phyloP scores from a whole-genome alignment of 1,284 basidiomycete species.

The Wallemia hederae region DNA sequence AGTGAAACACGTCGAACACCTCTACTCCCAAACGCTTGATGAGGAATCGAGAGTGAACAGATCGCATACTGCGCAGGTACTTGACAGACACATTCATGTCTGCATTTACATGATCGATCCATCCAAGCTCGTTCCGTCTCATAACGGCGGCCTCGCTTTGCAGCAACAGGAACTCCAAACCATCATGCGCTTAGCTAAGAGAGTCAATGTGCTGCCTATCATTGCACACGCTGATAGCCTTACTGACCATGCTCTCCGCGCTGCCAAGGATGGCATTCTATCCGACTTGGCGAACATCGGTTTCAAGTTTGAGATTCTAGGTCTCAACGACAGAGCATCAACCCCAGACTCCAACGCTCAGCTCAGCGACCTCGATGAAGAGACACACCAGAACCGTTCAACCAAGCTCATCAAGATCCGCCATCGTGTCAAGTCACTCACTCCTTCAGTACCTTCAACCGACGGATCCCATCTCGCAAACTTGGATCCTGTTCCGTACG shows the following conservation, averaged over 20 bases:
- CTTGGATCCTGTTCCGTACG: constrained; percentile 25
- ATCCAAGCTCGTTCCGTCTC: not conserved
- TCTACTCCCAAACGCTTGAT: not conserved
- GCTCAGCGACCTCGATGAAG: constrained; percentile 3
- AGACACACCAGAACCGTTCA: not conserved
- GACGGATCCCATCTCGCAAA: not conserved
- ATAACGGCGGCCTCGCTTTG: constrained; percentile 22
- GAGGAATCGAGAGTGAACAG: not conserved
- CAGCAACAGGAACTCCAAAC: constrained; percentile 43
- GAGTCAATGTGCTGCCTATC: constrained; percentile 44
- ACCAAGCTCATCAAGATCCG: constrained; percentile 1
- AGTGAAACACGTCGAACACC: not conserved
- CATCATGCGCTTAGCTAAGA: constrained; percentile 34
- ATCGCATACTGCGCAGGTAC: not conserved
- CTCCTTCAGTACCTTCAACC: not conserved
- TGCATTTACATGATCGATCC: not conserved
- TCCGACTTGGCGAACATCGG: constrained; percentile 29
- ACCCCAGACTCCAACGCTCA: constrained; percentile 4
- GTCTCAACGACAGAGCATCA: not conserved
- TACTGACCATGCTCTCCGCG: constrained; percentile 34
- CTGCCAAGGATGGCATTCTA: constrained; percentile 35
- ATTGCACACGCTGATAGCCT: constrained; percentile 43
- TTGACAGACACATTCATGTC: not conserved
- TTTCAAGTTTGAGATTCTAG: constrained; percentile 23
- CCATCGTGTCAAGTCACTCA: not conserved